Conservation (phyloP, 164 flowering plant genomes). For the Piper longum region DNA sequence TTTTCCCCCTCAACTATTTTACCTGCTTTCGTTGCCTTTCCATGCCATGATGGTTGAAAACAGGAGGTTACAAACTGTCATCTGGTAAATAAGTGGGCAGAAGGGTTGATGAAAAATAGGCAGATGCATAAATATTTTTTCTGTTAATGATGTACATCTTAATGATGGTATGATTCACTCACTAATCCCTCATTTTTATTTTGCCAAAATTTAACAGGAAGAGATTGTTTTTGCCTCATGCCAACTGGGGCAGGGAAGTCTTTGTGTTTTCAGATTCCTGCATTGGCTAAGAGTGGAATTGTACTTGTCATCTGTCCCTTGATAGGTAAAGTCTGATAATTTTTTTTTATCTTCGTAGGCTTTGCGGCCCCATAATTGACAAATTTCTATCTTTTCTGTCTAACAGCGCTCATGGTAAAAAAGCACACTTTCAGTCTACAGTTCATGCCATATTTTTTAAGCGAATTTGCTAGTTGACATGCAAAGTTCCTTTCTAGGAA, state of each 20-base stretch:
- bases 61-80: too few species aligned
- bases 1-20: too few species aligned
- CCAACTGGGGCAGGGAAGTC: constrained; percentile 98
- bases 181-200: background rate
- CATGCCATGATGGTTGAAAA: too few species aligned
- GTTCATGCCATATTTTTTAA: constrained; percentile 2
- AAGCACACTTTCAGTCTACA: background rate
- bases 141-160: too few species aligned
- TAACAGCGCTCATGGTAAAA: background rate
- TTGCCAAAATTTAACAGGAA: constrained; percentile 29
- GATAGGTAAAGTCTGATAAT: constrained; percentile 43
- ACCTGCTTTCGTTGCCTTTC: too few species aligned
- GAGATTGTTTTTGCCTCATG: constrained; percentile 92
- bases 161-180: background rate
- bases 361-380: constrained; percentile 13
- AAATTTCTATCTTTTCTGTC: background rate
- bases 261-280: constrained; percentile 88
- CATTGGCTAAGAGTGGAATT: constrained; percentile 57
- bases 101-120: too few species aligned
- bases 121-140: too few species aligned
- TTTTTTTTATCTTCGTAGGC: constrained; percentile 5
- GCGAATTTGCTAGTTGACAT: constrained; percentile 1
- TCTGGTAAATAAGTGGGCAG: too few species aligned
- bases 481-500: constrained; percentile 35
- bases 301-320: constrained; percentile 89